Evolutionary conservation across 1,139 yeast species (phyloP), one percentile per base, ranked within the genome.

Genomic region (Saccharomyces uvarum): DNA sequence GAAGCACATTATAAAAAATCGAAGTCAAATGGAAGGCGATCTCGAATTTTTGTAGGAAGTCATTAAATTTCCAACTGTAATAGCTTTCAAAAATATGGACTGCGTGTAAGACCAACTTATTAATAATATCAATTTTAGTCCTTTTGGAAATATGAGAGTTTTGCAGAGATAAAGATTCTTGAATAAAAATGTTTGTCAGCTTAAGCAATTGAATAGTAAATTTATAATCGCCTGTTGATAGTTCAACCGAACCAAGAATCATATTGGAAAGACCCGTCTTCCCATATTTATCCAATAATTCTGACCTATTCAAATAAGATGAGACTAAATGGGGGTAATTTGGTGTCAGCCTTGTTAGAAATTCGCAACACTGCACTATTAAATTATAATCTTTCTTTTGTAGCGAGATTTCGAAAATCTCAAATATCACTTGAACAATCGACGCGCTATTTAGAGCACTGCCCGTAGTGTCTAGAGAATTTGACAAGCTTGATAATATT

Each of bases 31-130:
- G 73, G 3, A 77, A 74, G 0, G 95, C 90, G 51, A 89, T 76
- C 59, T 82, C 80, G 63, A 81, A 75, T 59, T 83, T 81, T 64
- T 89, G 88, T 0, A 80, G 73, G 27, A 42, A 41, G n/a, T 77
- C 70, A 32, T 74, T 72, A 67, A 83, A 89, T 57, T 82, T 78
- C 84, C 96, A 88, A 63, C 79, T 82, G 5, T 78, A 73, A 63
- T 84, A 87, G 59, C 88, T 83, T 64, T 89, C 96, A 70, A 84
- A 88, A 0, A 88, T 79, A 53, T 78, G 79, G 19, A 88, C 70
- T 53, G 84, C 73, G 66, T 86, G 88, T 7, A 73, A 69, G 1
- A 80, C 73, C 52, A 88, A 72, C 57, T 79, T 79, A n/a, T 76
- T 72, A 46, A 89, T 66, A 3, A 88, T 82, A 19, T 75, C 78